Evolutionary conservation across 2,329 filamentous ascomycete species (phyloP).

Genomic region (Aspergillus sp.): DNA sequence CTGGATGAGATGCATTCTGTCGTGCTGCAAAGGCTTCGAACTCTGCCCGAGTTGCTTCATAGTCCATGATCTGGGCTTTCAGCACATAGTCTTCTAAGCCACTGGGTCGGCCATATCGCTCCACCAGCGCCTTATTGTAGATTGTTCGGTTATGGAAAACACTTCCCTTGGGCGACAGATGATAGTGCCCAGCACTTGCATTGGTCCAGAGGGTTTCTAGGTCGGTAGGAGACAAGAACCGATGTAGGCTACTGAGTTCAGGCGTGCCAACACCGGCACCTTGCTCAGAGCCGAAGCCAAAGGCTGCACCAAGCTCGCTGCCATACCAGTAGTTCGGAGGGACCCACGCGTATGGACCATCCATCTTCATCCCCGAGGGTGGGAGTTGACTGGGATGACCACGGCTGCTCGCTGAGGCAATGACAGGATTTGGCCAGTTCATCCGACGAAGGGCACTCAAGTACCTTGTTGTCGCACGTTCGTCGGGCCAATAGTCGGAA

Average conservation of each 20-base stretch:
- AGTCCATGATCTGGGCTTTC: slow-evolving; percentile 64
- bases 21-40: slow-evolving; percentile 57
- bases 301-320: slow-evolving; percentile 55
- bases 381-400: slow-evolving; percentile 55
- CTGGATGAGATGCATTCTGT: slow-evolving; percentile 53
- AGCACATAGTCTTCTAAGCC: slow-evolving; percentile 59
- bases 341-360: slow-evolving; percentile 66
- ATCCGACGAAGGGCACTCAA: slow-evolving; percentile 50
- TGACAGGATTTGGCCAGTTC: slow-evolving; percentile 59
- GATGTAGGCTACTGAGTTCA: slow-evolving; percentile 53
- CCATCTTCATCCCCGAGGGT: slow-evolving; percentile 64
- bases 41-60: slow-evolving; percentile 61
- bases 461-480: slow-evolving; percentile 56
- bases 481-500: slow-evolving; percentile 64
- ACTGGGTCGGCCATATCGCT: slow-evolving; percentile 53
- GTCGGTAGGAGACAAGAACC: slow-evolving; percentile 54
- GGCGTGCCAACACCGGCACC: slow-evolving; percentile 64
- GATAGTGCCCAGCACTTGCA: slow-evolving; percentile 55
- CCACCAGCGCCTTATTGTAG: slow-evolving; percentile 57
- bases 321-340: slow-evolving; percentile 66
- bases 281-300: slow-evolving; percentile 64
- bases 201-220: slow-evolving; percentile 57
- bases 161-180: slow-evolving; percentile 59
- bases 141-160: slow-evolving; percentile 57
- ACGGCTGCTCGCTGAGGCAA: slow-evolving; percentile 58